These are phyloP conservation scores for Eragrostis curvula DNA, from an alignment of 176 grass and related monocot genomes.

Conservation along the genomic window DNA sequence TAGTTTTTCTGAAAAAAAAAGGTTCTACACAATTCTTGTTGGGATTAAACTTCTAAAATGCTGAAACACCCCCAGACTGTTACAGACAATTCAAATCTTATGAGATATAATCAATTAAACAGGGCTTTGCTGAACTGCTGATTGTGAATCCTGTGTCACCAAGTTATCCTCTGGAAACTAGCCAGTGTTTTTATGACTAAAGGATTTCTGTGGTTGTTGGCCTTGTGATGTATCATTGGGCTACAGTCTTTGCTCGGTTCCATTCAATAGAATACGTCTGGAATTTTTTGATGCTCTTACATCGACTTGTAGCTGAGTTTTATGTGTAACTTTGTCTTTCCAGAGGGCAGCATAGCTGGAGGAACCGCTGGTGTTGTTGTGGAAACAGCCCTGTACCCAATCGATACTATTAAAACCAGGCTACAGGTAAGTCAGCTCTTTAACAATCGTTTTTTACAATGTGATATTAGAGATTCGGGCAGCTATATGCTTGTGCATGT, in stretches of 20 bases:
- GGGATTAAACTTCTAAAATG: neutral
- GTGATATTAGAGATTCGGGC: neutral
- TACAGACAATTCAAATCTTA: too few relatives aligned
- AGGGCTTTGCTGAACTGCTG: neutral
- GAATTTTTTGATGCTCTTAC: too few relatives aligned
- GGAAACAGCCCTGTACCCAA: conserved; percentile 81
- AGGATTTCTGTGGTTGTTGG: neutral
- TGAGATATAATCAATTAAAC: neutral
- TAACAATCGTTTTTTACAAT: neutral
- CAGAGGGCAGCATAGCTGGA: conserved; percentile 94
- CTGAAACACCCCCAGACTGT: neutral
- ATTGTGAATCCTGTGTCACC: neutral
- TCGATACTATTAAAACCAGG: conserved; percentile 92
- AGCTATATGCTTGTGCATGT: neutral
- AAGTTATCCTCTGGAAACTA: neutral
- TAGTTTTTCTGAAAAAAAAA: neutral
- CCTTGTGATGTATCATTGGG: neutral
- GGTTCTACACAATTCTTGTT: neutral
- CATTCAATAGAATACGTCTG: neutral
- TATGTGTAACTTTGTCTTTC: neutral
- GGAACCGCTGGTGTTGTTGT: conserved; percentile 87
- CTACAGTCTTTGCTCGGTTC: neutral
- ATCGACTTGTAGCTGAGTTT: neutral
- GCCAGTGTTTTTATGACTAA: neutral
- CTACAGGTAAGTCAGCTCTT: conserved; percentile 61